phyloP scores from a whole-genome alignment of 2,329 filamentous ascomycete genomes.

The Westerdykella sp. region DNA sequence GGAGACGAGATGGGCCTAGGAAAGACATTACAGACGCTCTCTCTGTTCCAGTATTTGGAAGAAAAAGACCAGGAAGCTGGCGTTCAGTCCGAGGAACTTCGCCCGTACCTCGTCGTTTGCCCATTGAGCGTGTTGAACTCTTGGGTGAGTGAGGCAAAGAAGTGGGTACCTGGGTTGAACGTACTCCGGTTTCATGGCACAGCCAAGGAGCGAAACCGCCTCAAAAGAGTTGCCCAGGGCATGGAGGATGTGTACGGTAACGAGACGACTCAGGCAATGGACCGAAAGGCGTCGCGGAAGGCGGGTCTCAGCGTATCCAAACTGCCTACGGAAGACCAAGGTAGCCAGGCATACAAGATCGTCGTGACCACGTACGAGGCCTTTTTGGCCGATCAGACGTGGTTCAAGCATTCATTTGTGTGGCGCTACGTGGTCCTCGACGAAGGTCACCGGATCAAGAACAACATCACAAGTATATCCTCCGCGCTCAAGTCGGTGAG shows the following conservation, averaged over 20 bases:
- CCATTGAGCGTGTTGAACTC: slow-evolving; percentile 94
- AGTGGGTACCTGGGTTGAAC: slow-evolving; percentile 82
- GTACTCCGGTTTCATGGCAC: slow-evolving; percentile 95
- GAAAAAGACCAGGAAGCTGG: slow-evolving; percentile 64
- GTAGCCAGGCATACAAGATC: slow-evolving; percentile 42
- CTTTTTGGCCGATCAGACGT: slow-evolving; percentile 91
- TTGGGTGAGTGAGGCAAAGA: slow-evolving; percentile 96
- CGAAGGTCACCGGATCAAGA: slow-evolving; percentile 99
- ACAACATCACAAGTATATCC: slow-evolving; percentile 48
- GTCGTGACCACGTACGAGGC: slow-evolving; percentile 97
- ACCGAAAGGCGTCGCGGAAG: slow-evolving; percentile 88
- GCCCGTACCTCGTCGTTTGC: slow-evolving; percentile 93
- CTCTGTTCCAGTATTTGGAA: slow-evolving; percentile 91
- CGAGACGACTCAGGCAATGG: slow-evolving; percentile 65
- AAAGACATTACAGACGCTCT: slow-evolving; percentile 98
- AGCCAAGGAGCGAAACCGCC: slow-evolving; percentile 72
- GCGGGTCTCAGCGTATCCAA: slow-evolving; percentile 39
- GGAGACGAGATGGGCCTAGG: slow-evolving; percentile 99
- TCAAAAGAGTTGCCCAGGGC: slow-evolving; percentile 46
- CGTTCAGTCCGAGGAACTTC: slow-evolving; percentile 54
- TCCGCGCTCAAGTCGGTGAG: slow-evolving; percentile 39
- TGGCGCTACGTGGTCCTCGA: slow-evolving; percentile 99
- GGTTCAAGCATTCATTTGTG: slow-evolving; percentile 88
- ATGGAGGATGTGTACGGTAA: slow-evolving; percentile 44
- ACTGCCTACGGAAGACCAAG: slow-evolving; percentile 20